These are phyloP conservation scores for Fusarium clavum DNA, from an alignment of 2,329 filamentous ascomycete genomes.

Conservation along the genomic window DNA sequence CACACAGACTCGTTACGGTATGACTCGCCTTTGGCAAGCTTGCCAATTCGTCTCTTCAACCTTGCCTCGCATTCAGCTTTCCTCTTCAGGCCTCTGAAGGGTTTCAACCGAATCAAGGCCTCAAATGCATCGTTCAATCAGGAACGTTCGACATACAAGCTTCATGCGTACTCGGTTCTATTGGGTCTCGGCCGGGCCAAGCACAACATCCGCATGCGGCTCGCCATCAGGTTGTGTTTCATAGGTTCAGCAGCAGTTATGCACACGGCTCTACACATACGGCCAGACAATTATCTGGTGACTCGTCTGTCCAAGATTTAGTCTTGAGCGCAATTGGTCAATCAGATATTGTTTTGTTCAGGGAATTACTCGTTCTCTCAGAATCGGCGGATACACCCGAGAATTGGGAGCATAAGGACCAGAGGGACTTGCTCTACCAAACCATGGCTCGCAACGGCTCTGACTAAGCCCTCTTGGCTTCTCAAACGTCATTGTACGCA, in stretches of 20 bases:
- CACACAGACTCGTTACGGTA: background rate
- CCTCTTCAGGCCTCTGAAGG: slow-evolving; percentile 4
- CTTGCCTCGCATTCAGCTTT: slow-evolving; percentile 3
- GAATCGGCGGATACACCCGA: background rate
- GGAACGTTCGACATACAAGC: slow-evolving; percentile 4
- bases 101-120: slow-evolving; percentile 10
- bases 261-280: slow-evolving; percentile 29
- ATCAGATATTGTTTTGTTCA: slow-evolving; percentile 1
- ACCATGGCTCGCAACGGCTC: slow-evolving; percentile 13
- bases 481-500: slow-evolving; percentile 42
- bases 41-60: slow-evolving; percentile 3
- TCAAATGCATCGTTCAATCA: slow-evolving; percentile 19
- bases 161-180: slow-evolving; percentile 23
- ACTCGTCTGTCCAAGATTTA: slow-evolving; percentile 3
- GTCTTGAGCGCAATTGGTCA: slow-evolving; percentile 2
- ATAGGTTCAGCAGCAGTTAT: slow-evolving; percentile 24
- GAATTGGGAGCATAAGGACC: background rate
- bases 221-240: slow-evolving; percentile 38
- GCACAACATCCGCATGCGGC: slow-evolving; percentile 33
- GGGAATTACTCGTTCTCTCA: slow-evolving; percentile 3
- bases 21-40: background rate
- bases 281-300: background rate
- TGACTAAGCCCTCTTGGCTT: slow-evolving; percentile 27
- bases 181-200: slow-evolving; percentile 30
- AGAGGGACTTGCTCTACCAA: slow-evolving; percentile 1